phyloP scores from a whole-genome alignment of 192 early-diverging fungal genomes.

The Coemansia sp. region DNA sequence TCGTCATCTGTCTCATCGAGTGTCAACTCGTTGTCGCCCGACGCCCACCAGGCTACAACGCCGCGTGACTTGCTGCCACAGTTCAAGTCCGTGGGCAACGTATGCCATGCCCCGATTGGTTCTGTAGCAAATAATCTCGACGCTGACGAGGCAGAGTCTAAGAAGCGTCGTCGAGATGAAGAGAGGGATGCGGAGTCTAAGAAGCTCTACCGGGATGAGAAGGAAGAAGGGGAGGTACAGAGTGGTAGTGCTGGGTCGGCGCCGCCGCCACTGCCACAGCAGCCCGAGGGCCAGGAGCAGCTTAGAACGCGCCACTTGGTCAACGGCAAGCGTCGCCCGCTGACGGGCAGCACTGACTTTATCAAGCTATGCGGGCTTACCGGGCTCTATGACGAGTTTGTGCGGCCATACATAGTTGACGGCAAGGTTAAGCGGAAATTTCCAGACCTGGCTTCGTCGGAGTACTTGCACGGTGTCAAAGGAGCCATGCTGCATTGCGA shows the following conservation, averaged over 20 bases:
- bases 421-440: constrained; percentile 11
- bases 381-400: constrained; percentile 37
- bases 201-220: no score
- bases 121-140: background rate
- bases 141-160: background rate
- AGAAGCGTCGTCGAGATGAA: background rate
- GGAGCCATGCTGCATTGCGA: background rate
- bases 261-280: background rate
- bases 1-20: constrained; percentile 47
- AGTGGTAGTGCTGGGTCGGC: background rate
- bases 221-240: background rate
- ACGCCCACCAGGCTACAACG: constrained; percentile 16
- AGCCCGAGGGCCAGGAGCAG: background rate
- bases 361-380: constrained; percentile 27
- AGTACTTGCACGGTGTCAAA: constrained; percentile 28
- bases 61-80: constrained; percentile 40
- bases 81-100: constrained; percentile 12
- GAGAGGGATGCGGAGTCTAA: background rate
- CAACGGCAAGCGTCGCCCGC: constrained; percentile 4
- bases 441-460: constrained; percentile 30
- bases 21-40: constrained; percentile 47
- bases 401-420: constrained; percentile 29
- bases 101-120: background rate
- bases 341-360: constrained; percentile 45
- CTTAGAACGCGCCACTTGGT: background rate